Base-by-base conservation (phyloP, 2,329 filamentous ascomycete genomes). In the Fusarium albidum region DNA sequence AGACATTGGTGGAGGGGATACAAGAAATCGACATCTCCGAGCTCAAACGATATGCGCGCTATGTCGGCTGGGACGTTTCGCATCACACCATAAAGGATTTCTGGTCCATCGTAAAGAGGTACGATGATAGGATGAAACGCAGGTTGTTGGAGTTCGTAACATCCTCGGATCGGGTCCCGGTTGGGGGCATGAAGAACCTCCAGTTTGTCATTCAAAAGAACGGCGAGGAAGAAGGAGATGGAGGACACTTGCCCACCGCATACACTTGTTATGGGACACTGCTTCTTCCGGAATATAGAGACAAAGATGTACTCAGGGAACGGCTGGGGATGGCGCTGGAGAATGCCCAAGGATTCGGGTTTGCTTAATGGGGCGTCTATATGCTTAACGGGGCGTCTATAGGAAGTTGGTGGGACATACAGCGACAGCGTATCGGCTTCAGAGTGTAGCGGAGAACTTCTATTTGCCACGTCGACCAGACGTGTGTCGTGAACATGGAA, bases 201-300 rank as follows among this genome's bases (percentile, higher is more conserved):
- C 87, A 90, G 67, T 98, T 98, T 72, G 84, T 91, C 12, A 82
- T 99, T 35, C 89, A 94, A 73, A 86, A 84, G 66, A 92, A 92
- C 68, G 86, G 90, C 13, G 80, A 86, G 48, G 88, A 83, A 60
- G 76, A 80, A 7, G 79, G 75, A 3, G 76, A 77, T 2, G 69
- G 70, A 3, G 82, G 81, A 0, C 82, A 84, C 58, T 68, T 99
- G 64, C 95, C 95, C 4, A 96, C 90, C 6, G 94, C 91, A 56
- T 89, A 92, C 67, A 99, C 95, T 0, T 99, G 95, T 73, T 98
- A 96, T 75, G 92, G 94, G 2, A 93, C 90, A 40, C 75, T 99
- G 38, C 75, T 96, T 60, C 73, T 99, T 56, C 95, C 95, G 2
- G 88, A 93, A 73, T 99, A 98, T 72, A 81, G 77, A 47, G 84